Evolutionary conservation across 805 yeast species (phyloP).

Genomic region (Ogataea kodamae): DNA sequence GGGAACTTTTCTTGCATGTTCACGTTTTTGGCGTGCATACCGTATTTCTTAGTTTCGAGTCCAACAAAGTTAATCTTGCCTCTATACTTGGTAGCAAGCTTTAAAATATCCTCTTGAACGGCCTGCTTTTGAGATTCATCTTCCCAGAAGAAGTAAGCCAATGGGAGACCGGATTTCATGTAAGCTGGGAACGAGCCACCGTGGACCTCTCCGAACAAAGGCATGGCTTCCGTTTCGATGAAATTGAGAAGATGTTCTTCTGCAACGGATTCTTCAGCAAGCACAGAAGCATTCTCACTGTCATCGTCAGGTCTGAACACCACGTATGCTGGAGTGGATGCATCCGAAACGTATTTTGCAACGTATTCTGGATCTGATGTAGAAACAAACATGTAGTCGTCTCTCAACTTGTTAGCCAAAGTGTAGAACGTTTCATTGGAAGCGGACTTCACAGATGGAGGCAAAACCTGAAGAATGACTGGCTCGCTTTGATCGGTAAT

Average conservation of each 20-base stretch:
- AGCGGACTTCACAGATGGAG: constrained; percentile 31
- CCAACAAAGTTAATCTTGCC: constrained; percentile 86
- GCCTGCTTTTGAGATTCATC: constrained; percentile 61
- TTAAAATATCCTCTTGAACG: constrained; percentile 48
- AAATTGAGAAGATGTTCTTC: constrained; percentile 42
- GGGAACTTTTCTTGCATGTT: constrained; percentile 87
- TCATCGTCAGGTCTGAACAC: constrained; percentile 46
- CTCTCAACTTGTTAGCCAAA: constrained; percentile 64
- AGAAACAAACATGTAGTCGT: constrained; percentile 58
- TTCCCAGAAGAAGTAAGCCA: constrained; percentile 85
- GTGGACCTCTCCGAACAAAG: constrained; percentile 82
- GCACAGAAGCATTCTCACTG: constrained; percentile 48
- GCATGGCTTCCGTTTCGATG: constrained; percentile 62
- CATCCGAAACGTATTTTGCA: constrained; percentile 33
- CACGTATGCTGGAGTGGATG: constrained; percentile 39
- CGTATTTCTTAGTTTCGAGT: constrained; percentile 74
- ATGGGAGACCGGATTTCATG: constrained; percentile 68
- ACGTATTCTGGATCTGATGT: constrained; percentile 36
- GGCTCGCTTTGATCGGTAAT: constrained; percentile 44
- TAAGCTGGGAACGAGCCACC: constrained; percentile 75
- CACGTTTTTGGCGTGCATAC: constrained; percentile 82
- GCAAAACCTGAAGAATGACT: constrained; percentile 53
- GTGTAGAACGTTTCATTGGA: constrained; percentile 56
- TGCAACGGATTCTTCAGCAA: constrained; percentile 35
- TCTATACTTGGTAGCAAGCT: constrained; percentile 69